phyloP scores from a whole-genome alignment of 1,284 basidiomycete genomes.

The Leccinum fallax region DNA sequence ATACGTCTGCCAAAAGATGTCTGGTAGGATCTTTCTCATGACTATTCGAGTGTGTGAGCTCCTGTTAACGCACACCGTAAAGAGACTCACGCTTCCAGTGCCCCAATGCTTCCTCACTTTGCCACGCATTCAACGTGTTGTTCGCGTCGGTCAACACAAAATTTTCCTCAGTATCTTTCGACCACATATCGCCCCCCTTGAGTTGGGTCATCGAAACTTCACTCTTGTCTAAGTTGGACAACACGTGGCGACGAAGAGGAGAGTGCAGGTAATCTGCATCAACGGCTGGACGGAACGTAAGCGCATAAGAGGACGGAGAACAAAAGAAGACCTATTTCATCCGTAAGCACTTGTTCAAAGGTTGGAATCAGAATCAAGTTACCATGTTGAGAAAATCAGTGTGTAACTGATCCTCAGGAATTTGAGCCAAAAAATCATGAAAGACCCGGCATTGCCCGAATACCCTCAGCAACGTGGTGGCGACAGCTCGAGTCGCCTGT shows the following conservation, averaged over 20 bases:
- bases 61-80: background rate
- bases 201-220: constrained; percentile 59
- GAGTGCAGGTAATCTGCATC: constrained; percentile 67
- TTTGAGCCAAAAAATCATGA: constrained; percentile 59
- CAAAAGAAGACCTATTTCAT: constrained; percentile 74
- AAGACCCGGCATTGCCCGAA: constrained; percentile 83
- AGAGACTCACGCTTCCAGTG: constrained; percentile 75
- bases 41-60: constrained; percentile 29
- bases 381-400: constrained; percentile 78
- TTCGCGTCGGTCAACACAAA: constrained; percentile 61
- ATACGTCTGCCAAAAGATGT: constrained; percentile 41
- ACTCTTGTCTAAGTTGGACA: constrained; percentile 46
- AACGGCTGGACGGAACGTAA: constrained; percentile 64
- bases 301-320: constrained; percentile 54
- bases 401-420: constrained; percentile 48
- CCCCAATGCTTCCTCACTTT: constrained; percentile 57
- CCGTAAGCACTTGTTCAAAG: constrained; percentile 12
- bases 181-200: constrained; percentile 36
- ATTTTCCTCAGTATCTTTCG: constrained; percentile 40
- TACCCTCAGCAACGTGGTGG: constrained; percentile 63
- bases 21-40: constrained; percentile 42
- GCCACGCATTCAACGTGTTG: constrained; percentile 64
- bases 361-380: constrained; percentile 23
- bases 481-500: constrained; percentile 63
- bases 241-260: constrained; percentile 58